Evolutionary conservation across 805 yeast species (phyloP).

Genomic region (Kodamaea neixiangensis): DNA sequence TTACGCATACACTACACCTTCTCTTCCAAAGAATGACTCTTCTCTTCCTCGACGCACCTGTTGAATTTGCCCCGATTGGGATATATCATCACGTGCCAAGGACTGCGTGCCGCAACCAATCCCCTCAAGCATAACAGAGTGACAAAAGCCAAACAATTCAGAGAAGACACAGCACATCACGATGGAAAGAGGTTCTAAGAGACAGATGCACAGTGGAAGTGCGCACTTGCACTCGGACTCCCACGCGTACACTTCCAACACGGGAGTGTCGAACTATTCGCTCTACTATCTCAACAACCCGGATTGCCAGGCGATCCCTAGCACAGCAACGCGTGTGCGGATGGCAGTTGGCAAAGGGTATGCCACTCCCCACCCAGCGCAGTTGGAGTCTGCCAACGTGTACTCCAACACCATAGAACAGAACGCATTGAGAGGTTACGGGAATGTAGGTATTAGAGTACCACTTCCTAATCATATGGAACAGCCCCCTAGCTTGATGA

Average conservation of each 20-base stretch:
- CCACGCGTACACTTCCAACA: constrained; percentile 26
- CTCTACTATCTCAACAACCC: constrained; percentile 2
- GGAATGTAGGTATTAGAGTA: constrained; percentile 25
- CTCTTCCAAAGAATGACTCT: too few species aligned
- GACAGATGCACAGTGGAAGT: constrained; percentile 25
- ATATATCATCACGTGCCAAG: neutral
- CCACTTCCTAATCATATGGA: constrained; percentile 44
- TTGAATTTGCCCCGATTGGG: neutral
- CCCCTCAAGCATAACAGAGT: neutral
- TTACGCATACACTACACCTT: too few species aligned
- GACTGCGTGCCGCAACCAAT: neutral
- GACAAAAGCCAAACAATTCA: neutral
- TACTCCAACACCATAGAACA: constrained; percentile 13
- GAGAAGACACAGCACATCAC: neutral
- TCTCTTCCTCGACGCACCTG: neutral
- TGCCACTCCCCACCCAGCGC: constrained; percentile 16
- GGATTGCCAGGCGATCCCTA: constrained; percentile 6
- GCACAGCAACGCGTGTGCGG: constrained; percentile 69
- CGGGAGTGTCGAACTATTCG: constrained; percentile 12
- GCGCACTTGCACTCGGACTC: constrained; percentile 15
- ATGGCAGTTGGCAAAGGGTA: constrained; percentile 68
- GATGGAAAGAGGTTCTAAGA: constrained; percentile 19
- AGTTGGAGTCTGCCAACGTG: constrained; percentile 8
- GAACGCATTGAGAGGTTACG: constrained; percentile 7
- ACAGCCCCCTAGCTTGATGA: constrained; percentile 48